Conservation (phyloP, 2,329 filamentous ascomycete species). For the Botrytis deweyae region DNA sequence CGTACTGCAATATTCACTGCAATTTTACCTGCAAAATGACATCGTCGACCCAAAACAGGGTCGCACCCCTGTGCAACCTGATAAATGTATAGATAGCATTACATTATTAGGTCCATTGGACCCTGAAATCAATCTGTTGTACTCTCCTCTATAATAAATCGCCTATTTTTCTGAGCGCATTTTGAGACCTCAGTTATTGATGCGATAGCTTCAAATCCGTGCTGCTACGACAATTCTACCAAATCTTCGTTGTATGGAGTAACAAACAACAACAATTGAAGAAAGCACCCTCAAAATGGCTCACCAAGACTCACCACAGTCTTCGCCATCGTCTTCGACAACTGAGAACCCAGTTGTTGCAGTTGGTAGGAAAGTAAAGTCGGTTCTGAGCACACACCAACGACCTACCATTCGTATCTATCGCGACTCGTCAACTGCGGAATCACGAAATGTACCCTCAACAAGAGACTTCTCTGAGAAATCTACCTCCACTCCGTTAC, state of each 20-base stretch:
- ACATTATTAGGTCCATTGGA: not conserved
- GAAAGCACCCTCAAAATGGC: slow-evolving; percentile 19
- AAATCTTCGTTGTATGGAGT: not conserved
- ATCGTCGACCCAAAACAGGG: slow-evolving; percentile 23
- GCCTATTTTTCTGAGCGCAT: not conserved
- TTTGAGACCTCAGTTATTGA: not conserved
- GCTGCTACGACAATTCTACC: not conserved
- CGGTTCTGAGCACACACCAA: slow-evolving; percentile 28
- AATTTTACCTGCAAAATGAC: slow-evolving; percentile 26
- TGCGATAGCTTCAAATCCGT: not conserved
- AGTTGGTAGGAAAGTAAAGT: slow-evolving; percentile 34
- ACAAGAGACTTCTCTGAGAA: slow-evolving; percentile 21
- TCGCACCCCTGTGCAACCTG: slow-evolving; percentile 4
- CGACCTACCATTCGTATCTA: slow-evolving; percentile 33
- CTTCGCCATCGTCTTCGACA: slow-evolving; percentile 22
- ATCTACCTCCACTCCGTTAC: not conserved
- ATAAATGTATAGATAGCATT: not conserved
- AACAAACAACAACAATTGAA: not conserved
- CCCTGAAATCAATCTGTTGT: not conserved
- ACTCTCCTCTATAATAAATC: not conserved
- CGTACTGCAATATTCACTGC: not conserved
- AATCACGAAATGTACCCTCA: slow-evolving; percentile 10
- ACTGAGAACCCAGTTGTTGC: slow-evolving; percentile 32
- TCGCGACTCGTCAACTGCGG: slow-evolving; percentile 25
- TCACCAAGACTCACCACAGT: slow-evolving; percentile 22